phyloP scores from a whole-genome alignment of 2,329 filamentous ascomycete species.

The Apiospora pterosperma region DNA sequence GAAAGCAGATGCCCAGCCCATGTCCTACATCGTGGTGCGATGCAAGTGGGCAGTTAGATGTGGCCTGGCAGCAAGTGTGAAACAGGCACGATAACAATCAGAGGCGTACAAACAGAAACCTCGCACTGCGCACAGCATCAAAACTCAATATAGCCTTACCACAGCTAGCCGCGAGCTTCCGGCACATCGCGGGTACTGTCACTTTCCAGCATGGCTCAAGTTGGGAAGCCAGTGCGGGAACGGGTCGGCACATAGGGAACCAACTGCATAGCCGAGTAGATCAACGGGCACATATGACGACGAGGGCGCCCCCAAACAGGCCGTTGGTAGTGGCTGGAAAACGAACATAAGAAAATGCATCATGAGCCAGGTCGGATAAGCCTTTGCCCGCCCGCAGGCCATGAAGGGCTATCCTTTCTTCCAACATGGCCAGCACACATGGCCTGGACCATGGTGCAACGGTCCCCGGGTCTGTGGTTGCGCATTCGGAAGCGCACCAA shows the following conservation, averaged over 20 bases:
- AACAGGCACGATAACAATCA: conserved; percentile 16
- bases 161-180: conserved; percentile 10
- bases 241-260: conserved; percentile 18
- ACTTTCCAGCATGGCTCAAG: conserved; percentile 15
- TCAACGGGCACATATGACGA: not conserved
- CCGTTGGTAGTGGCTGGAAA: not conserved
- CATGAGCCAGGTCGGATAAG: not conserved
- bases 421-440: not conserved
- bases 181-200: conserved; percentile 18
- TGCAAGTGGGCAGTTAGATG: conserved; percentile 15
- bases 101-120: conserved; percentile 18
- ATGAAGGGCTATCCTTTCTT: not conserved
- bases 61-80: conserved; percentile 14
- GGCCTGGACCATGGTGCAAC: not conserved
- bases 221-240: conserved; percentile 13
- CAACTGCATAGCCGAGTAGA: not conserved
- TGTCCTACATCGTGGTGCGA: conserved; percentile 15
- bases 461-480: not conserved
- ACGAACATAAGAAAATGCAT: no score
- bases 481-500: not conserved
- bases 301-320: not conserved
- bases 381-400: not conserved
- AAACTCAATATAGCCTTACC: conserved; percentile 10
- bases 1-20: conserved; percentile 12
- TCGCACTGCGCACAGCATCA: conserved; percentile 17